Evolutionary conservation across 371 early-diverging fungal genomes (phyloP).

Genomic region (Globomyces sp.): DNA sequence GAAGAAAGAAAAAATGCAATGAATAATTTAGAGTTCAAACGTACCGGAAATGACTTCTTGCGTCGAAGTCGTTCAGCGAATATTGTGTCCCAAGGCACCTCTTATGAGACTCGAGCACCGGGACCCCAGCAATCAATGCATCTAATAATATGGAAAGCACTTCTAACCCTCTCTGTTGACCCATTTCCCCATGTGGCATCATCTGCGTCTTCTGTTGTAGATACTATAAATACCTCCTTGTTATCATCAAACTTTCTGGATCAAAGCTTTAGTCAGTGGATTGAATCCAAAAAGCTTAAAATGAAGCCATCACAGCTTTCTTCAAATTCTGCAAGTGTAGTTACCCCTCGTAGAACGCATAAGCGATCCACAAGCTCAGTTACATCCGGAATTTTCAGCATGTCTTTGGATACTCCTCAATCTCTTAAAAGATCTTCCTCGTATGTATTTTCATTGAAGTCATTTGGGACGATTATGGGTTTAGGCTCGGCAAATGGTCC

Average conservation of each 20-base stretch:
- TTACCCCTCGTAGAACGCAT: neutral
- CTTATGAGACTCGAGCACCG: neutral
- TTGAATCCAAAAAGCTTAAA: slow-evolving; percentile 1
- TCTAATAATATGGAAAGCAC: slow-evolving; percentile 65
- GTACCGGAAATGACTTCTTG: neutral
- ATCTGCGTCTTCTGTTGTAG: slow-evolving; percentile 67
- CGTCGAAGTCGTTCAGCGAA: neutral
- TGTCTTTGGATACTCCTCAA: slow-evolving; percentile 34
- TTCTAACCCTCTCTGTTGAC: slow-evolving; percentile 75
- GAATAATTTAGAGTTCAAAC: neutral
- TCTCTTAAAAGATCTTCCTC: slow-evolving; percentile 52
- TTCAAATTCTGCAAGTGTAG: neutral
- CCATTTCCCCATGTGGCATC: slow-evolving; percentile 69
- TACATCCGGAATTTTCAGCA: neutral
- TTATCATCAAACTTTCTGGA: slow-evolving; percentile 44
- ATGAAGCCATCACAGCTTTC: neutral
- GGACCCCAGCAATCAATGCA: slow-evolving; percentile 17
- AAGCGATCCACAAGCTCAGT: slow-evolving; percentile 2
- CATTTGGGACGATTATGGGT: slow-evolving; percentile 18
- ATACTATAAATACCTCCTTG: slow-evolving; percentile 62
- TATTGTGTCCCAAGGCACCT: neutral
- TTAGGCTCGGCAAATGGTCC: neutral
- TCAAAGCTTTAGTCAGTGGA: neutral
- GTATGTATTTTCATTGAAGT: slow-evolving; percentile 29
- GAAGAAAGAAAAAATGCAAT: slow-evolving; percentile 41